These are phyloP conservation scores for Alternaria atra DNA, from an alignment of 2,329 filamentous ascomycete species.

Conservation along the genomic window DNA sequence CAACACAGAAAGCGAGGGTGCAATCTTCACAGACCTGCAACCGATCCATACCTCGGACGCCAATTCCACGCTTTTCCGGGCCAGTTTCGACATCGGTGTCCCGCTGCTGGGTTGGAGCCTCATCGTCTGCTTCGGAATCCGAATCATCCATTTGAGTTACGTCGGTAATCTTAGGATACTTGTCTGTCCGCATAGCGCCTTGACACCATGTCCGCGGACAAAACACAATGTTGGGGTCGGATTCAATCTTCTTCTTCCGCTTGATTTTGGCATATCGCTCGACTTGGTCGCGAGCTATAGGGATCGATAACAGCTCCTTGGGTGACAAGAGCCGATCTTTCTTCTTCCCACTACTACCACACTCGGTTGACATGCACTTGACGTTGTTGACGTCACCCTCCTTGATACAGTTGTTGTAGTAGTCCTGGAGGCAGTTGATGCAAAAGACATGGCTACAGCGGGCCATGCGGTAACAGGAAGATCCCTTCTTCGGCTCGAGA, in stretches of 20 bases:
- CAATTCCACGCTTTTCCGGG: conserved; percentile 35
- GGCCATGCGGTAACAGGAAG: conserved; percentile 79
- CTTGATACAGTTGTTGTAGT: conserved; percentile 86
- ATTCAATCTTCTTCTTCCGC: conserved; percentile 90
- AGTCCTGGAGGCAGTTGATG: conserved; percentile 83
- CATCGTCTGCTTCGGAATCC: conserved; percentile 50
- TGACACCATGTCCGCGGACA: conserved; percentile 94
- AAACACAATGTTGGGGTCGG: conserved; percentile 90
- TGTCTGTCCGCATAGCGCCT: conserved; percentile 74
- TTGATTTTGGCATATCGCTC: conserved; percentile 89
- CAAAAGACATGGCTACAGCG: conserved; percentile 94
- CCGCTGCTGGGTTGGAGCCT: conserved; percentile 4
- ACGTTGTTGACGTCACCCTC: conserved; percentile 84
- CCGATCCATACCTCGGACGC: conserved; percentile 67
- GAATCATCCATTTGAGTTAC: conserved; percentile 52
- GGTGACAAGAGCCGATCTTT: conserved; percentile 76
- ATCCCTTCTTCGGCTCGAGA: conserved; percentile 90
- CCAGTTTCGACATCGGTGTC: conserved; percentile 17
- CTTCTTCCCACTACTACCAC: conserved; percentile 51
- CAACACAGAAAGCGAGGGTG: conserved; percentile 78
- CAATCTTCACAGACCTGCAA: conserved; percentile 83
- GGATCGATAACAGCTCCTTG: conserved; percentile 73
- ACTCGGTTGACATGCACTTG: conserved; percentile 81
- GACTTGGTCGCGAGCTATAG: conserved; percentile 69
- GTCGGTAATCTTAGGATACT: conserved; percentile 58